A percentile compares a stretch with the other conserved stretches of the same genome.
These are phyloP conservation scores for Ganoderma boninense DNA, from an alignment of 1,284 basidiomycete genomes.

Conservation along the genomic window DNA sequence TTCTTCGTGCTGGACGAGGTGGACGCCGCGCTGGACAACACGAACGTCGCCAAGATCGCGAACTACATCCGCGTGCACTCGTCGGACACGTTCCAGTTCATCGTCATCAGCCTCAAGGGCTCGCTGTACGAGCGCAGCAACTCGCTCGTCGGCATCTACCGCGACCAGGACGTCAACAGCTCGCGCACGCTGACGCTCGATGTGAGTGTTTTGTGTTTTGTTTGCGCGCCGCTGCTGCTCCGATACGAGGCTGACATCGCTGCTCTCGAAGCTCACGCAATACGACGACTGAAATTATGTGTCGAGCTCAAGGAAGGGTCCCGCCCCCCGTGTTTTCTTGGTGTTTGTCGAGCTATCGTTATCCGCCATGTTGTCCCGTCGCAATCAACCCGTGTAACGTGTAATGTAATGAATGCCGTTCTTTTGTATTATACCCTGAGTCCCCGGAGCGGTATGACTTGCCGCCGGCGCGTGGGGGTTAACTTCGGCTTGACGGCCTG, in stretches of 20 bases:
- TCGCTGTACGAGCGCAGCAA: conserved; percentile 92
- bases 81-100: conserved; percentile 88
- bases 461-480: too few relatives aligned
- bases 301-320: too few relatives aligned
- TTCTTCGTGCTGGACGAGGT: conserved; percentile 99
- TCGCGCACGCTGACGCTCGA: conserved; percentile 90
- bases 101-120: conserved; percentile 96
- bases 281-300: conserved; percentile 42
- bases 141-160: conserved; percentile 92
- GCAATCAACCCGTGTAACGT: neutral
- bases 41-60: conserved; percentile 93
- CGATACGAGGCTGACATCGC: neutral
- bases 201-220: conserved; percentile 57
- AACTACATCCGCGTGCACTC: conserved; percentile 89
- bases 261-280: conserved; percentile 48
- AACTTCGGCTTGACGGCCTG: neutral
- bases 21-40: conserved; percentile 96
- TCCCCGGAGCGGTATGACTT: too few relatives aligned
- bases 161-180: conserved; percentile 93
- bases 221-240: neutral
- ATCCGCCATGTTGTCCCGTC: neutral
- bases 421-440: too few relatives aligned
- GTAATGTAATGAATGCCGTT: too few relatives aligned
- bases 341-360: neutral
- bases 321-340: too few relatives aligned